phyloP scores from a whole-genome alignment of 768 basidiomycete species.

The Ephemerocybe angulata region DNA sequence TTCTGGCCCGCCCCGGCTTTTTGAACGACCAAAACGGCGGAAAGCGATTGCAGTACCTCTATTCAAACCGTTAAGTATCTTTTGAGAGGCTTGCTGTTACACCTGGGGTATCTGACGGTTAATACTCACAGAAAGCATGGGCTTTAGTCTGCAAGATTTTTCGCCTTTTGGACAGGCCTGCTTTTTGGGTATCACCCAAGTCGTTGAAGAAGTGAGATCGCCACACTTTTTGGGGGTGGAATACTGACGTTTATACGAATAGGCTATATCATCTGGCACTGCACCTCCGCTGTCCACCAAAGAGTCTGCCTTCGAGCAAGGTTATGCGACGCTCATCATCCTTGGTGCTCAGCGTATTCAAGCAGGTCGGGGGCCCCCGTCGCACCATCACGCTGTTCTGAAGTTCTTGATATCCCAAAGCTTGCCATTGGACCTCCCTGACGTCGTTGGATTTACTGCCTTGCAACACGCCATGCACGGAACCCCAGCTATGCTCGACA shows the following conservation, averaged over 20 bases:
- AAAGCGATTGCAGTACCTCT: conserved; percentile 24
- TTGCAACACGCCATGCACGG: conserved; percentile 43
- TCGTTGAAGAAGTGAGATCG: conserved; percentile 20
- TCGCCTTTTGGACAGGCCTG: conserved; percentile 26
- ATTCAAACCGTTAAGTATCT: conserved; percentile 19
- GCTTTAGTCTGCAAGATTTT: conserved; percentile 19
- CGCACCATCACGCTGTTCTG: conserved; percentile 28
- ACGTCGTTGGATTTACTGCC: conserved; percentile 48
- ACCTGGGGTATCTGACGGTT: background rate
- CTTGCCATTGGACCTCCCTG: conserved; percentile 35
- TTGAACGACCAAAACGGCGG: conserved; percentile 23
- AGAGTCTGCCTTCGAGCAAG: conserved; percentile 41
- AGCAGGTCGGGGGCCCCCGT: background rate
- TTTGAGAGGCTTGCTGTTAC: background rate
- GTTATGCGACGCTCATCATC: conserved; percentile 39
- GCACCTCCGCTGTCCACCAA: conserved; percentile 36
- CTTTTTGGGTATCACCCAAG: conserved; percentile 20
- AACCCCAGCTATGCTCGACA: conserved; percentile 4
- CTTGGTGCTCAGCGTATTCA: conserved; percentile 38
- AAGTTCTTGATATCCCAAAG: conserved; percentile 39
- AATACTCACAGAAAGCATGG: conserved; percentile 18
- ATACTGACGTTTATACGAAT: background rate
- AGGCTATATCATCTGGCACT: conserved; percentile 26
- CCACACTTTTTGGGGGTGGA: background rate
- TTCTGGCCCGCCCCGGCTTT: conserved; percentile 28